A percentile compares a stretch with the other conserved stretches of the same genome.
Conservation (phyloP, 2,329 filamentous ascomycete genomes). For the Colletotrichum phormii region DNA sequence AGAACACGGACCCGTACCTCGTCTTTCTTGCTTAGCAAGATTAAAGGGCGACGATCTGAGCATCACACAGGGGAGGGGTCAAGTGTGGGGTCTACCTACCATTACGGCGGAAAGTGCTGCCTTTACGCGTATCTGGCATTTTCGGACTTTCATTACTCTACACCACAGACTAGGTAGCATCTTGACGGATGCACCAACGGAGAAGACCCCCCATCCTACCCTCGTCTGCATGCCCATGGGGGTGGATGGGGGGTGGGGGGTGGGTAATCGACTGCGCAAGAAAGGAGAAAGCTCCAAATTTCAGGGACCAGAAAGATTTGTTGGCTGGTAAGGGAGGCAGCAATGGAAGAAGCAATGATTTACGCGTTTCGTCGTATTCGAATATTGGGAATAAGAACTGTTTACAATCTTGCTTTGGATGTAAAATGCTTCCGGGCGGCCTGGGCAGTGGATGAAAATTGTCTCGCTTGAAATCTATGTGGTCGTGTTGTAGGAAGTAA, state of each 20-base stretch:
- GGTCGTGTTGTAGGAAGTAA: not conserved
- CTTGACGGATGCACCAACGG: not conserved
- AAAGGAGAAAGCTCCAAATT: not conserved
- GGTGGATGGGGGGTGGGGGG: not conserved
- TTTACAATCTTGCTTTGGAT: not conserved
- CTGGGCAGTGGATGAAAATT: not conserved
- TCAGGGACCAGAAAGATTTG: not conserved
- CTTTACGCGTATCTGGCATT: not conserved
- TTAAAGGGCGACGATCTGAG: constrained; percentile 7
- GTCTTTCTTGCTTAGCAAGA: not conserved
- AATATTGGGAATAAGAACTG: not conserved
- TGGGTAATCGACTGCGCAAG: not conserved
- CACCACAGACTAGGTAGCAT: not conserved
- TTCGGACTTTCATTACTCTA: not conserved
- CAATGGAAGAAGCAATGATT: not conserved
- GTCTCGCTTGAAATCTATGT: not conserved
- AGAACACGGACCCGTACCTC: not conserved
- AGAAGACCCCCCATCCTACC: not conserved
- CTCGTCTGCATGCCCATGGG: not conserved
- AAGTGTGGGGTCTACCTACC: not conserved
- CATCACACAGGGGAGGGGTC: constrained; percentile 9
- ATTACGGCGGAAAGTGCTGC: not conserved
- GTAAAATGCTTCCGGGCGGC: not conserved
- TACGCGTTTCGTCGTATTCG: not conserved
- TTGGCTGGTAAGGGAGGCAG: not conserved